Evolutionary conservation across 2,329 filamentous ascomycete species (phyloP), one percentile per base, ranked within the genome.

Genomic region (Calycina herbarum): DNA sequence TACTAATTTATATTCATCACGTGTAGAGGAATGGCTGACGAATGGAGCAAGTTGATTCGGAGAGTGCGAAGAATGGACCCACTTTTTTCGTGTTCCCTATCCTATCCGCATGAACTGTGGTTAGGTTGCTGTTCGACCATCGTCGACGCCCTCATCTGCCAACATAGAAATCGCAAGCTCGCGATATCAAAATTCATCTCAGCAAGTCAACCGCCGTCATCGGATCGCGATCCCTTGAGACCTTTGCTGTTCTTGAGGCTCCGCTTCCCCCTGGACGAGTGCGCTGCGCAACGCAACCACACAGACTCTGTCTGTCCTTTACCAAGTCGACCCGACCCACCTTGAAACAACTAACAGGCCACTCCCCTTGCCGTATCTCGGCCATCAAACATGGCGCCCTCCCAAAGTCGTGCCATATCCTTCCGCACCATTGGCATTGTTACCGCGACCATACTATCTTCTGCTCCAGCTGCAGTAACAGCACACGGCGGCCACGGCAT

Each of bases 401-500:
- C 67, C 65, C 67, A 56, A 61, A 65, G 48, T 51, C 64, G 62
- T 45, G 51, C 27, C 58, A 64, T 62, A 64, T 63, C 66, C 51
- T 48, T 24, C 59, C 57, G 64, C 45, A 65, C 66, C 13, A 42
- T 68, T 29, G 42, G 29, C 20, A 20, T 62, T n/a, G 59, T 59
- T 31, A 33, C 42, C 42, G 42, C 42, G 17, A 45, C 13, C 35
- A 58, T 70, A 10, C 29, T 71, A 7, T 27, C 71, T 15, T 66
- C 63, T 57, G 67, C 68, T n/a, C 69, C 38, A 63, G 62, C 61
- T 63, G 63, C 31, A 33, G 31, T 66, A 42, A 45, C 60, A 27
- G 73, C 72, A 64, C 74, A 76, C 66, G 73, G 72, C 73, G 84
- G 83, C 54, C 83, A 82, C 72, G 82, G 87, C 73, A 73, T 80